Percentiles rank a stretch among this genome's conserved stretches.
Conservation (phyloP, 352 stramenopile genomes). For the Phytophthora litchii region DNA sequence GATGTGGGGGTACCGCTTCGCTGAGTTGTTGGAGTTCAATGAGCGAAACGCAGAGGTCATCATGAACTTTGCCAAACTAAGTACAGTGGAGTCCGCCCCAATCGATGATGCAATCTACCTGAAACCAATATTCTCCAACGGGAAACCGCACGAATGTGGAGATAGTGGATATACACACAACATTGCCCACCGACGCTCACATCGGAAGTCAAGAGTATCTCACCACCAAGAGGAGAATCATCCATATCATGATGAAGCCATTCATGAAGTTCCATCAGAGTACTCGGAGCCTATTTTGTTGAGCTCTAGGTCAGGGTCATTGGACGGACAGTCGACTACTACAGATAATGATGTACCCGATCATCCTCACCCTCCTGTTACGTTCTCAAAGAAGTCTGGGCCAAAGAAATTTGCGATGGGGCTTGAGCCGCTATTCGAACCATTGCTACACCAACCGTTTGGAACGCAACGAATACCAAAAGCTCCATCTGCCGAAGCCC, state of each 20-base stretch:
- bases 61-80: constrained; percentile 85
- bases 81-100: constrained; percentile 50
- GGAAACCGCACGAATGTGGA: constrained; percentile 8
- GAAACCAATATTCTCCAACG: constrained; percentile 20
- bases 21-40: constrained; percentile 76
- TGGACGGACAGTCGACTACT: constrained; percentile 25
- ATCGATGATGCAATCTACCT: constrained; percentile 64
- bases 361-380: constrained; percentile 27
- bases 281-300: constrained; percentile 31
- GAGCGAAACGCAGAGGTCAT: constrained; percentile 66
- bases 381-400: constrained; percentile 18
- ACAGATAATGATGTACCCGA: constrained; percentile 13
- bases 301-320: constrained; percentile 35
- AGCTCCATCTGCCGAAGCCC: constrained; percentile 22
- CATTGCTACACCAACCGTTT: constrained; percentile 65
- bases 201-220: constrained; percentile 27
- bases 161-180: constrained; percentile 19
- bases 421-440: constrained; percentile 82
- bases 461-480: constrained; percentile 65
- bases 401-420: constrained; percentile 57
- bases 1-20: constrained; percentile 75
- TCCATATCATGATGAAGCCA: constrained; percentile 30
- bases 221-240: constrained; percentile 24
- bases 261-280: constrained; percentile 37
- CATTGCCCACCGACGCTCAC: constrained; percentile 19